Evolutionary conservation across 805 yeast genomes (phyloP).

Genomic region (Candida glaebosa): DNA sequence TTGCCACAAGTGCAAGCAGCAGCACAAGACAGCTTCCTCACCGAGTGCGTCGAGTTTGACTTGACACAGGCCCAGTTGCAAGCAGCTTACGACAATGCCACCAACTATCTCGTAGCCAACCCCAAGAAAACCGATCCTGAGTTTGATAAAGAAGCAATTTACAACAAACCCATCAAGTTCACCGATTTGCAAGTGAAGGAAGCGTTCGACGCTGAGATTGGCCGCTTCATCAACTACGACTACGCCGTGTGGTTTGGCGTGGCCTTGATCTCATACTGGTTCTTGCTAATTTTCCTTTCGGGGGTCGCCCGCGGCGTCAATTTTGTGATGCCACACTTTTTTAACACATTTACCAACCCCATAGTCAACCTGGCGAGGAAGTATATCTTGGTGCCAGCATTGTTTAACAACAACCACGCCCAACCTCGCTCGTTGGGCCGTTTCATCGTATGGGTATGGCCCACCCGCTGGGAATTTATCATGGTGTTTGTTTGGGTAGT

Average conservation of each 20-base stretch:
- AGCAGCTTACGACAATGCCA: constrained; percentile 40
- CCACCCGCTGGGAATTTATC: constrained; percentile 51
- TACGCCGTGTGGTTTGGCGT: constrained; percentile 37
- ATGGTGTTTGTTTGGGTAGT: constrained; percentile 38
- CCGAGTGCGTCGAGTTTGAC: constrained; percentile 19
- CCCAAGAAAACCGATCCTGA: constrained; percentile 19
- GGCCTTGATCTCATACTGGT: constrained; percentile 50
- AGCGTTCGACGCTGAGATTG: constrained; percentile 24
- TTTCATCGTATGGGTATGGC: constrained; percentile 44
- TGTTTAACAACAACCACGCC: constrained; percentile 12
- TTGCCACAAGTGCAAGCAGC: constrained; percentile 15
- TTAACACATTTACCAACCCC: constrained; percentile 26
- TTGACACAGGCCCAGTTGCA: constrained; percentile 30
- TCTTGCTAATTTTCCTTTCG: constrained; percentile 37
- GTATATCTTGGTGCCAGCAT: constrained; percentile 27
- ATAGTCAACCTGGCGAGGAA: constrained; percentile 20
- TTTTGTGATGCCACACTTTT: constrained; percentile 35
- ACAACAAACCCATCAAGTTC: constrained; percentile 35
- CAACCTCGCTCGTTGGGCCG: constrained; percentile 13
- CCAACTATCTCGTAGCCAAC: constrained; percentile 33
- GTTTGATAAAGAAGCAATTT: constrained; percentile 26
- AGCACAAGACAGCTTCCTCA: constrained; percentile 22
- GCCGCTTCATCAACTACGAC: constrained; percentile 33
- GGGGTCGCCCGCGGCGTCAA: constrained; percentile 40
- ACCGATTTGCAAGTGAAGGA: constrained; percentile 21